Base-by-base conservation (phyloP, 805 yeast genomes). In the Hanseniaspora meyeri region DNA sequence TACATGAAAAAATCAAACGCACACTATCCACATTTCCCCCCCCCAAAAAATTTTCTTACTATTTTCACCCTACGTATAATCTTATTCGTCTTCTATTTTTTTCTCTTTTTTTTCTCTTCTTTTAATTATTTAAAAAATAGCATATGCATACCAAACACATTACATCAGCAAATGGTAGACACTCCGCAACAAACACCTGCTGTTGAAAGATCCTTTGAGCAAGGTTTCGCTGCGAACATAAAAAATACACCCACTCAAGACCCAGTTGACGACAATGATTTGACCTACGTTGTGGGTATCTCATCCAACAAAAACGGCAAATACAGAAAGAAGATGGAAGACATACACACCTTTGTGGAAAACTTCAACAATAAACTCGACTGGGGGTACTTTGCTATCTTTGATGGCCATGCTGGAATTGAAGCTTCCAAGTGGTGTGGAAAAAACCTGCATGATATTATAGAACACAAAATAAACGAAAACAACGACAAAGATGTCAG, bases 351-450 rank as follows among this genome's bases (percentile, higher is more conserved):
- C 0, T 87, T 85, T 63, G 88, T 89, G 42, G 89, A 93, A 61
- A 89, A 90, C 72, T 90, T 86, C 72, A 93, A 90, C n/a, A 95
- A 87, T 62, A 69, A 88, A 57, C 72, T 85, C 34, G 96, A 89
- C 67, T 85, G 95, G 85, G 97, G 96, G 1, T 91, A 87, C 66
- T 89, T 91, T 76, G 97, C 95, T 17, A 77, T 91, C 0, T 91
- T 89, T 70, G 98, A 91, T 69, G 98, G 98, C 11, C 98, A 91
- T 70, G 97, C 97, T 1, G 98, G 98, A 24, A 81, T 81, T 56
- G 87, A 82, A 62, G 84, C 95, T 9, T 95, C 98, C 1, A 80
- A 91, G 63, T 90, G 95, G 95, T 89, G 97, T 72, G 95, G 96
- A 0, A 82, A 87, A 60, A 81, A 85, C 63, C 68, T 91, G 57